phyloP scores from a whole-genome alignment of 306 rosid genomes.

The Trifolium fragiferum region DNA sequence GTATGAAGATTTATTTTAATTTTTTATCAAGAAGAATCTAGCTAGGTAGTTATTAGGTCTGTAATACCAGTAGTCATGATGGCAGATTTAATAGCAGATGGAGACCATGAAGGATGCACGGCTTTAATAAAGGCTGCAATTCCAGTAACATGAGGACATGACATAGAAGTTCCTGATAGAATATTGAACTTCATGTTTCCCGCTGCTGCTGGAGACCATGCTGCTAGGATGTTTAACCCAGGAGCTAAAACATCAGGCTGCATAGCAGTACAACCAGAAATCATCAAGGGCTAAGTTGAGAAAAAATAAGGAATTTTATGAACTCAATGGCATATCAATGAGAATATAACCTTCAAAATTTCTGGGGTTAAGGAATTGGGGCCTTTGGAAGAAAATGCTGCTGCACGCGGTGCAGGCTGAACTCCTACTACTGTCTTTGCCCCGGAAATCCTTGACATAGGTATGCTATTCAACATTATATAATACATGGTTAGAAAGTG shows the following conservation, averaged over 20 bases:
- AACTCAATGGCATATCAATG: background rate
- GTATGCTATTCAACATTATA: conserved; percentile 48
- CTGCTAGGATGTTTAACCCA: conserved; percentile 80
- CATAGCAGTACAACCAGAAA: conserved; percentile 45
- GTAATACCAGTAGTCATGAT: conserved; percentile 82
- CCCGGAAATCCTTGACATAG: conserved; percentile 57
- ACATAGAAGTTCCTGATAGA: conserved; percentile 81
- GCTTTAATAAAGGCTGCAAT: conserved; percentile 78
- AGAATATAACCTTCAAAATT: conserved; percentile 71
- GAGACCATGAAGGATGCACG: conserved; percentile 77
- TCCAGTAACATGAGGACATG: conserved; percentile 91
- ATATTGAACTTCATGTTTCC: conserved; percentile 60
- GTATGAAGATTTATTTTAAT: conserved; percentile 7
- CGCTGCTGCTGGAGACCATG: conserved; percentile 79
- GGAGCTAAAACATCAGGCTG: conserved; percentile 87
- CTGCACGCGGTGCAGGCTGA: conserved; percentile 76
- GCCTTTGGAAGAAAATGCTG: conserved; percentile 84
- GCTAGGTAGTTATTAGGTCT: conserved; percentile 3
- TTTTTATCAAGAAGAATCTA: conserved; percentile 17
- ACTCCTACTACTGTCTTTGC: conserved; percentile 69
- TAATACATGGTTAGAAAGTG: conserved; percentile 41
- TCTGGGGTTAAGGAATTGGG: conserved; percentile 80
- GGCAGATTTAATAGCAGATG: conserved; percentile 75
- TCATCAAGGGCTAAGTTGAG: background rate
- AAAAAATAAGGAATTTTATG: background rate